Evolutionary conservation across 495 filamentous ascomycete species (phyloP).

Genomic region (Neurospora sp.): DNA sequence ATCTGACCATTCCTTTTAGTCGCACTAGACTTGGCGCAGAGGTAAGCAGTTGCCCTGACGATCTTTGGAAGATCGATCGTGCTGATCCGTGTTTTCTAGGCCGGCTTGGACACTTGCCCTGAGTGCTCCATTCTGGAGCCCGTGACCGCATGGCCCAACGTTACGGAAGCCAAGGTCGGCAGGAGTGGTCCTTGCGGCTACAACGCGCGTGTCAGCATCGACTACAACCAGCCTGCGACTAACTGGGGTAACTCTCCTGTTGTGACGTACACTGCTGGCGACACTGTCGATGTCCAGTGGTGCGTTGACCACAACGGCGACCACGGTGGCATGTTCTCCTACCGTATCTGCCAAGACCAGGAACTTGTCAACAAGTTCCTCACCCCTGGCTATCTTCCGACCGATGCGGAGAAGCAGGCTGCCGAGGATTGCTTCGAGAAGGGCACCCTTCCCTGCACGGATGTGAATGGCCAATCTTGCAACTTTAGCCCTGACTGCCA

Average conservation of each 20-base stretch:
- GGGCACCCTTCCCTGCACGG: conserved; percentile 39
- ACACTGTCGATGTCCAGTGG: conserved; percentile 43
- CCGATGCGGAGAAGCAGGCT: conserved; percentile 43
- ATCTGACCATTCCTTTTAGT: conserved; percentile 36
- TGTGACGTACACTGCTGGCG: conserved; percentile 35
- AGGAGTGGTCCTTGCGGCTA: conserved; percentile 47
- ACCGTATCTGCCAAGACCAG: conserved; percentile 47
- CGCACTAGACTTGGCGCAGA: conserved; percentile 39
- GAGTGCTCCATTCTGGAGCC: conserved; percentile 50
- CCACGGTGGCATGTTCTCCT: conserved; percentile 51
- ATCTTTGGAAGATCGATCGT: background rate
- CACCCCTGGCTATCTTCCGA: conserved; percentile 40
- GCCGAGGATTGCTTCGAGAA: conserved; percentile 45
- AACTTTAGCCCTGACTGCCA: conserved; percentile 43
- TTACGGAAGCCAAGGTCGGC: conserved; percentile 36
- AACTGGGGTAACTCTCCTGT: conserved; percentile 39
- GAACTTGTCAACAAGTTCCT: conserved; percentile 42
- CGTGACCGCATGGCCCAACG: conserved; percentile 41
- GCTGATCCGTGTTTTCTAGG: conserved; percentile 16
- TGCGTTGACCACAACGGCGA: conserved; percentile 51
- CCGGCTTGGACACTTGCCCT: conserved; percentile 42
- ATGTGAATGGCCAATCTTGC: conserved; percentile 43
- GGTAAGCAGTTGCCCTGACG: conserved; percentile 17
- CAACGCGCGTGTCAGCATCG: conserved; percentile 44
- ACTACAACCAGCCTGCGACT: conserved; percentile 42